Base-by-base conservation (phyloP, 2,329 filamentous ascomycete species). In the Pseudohalonectria lignicola region DNA sequence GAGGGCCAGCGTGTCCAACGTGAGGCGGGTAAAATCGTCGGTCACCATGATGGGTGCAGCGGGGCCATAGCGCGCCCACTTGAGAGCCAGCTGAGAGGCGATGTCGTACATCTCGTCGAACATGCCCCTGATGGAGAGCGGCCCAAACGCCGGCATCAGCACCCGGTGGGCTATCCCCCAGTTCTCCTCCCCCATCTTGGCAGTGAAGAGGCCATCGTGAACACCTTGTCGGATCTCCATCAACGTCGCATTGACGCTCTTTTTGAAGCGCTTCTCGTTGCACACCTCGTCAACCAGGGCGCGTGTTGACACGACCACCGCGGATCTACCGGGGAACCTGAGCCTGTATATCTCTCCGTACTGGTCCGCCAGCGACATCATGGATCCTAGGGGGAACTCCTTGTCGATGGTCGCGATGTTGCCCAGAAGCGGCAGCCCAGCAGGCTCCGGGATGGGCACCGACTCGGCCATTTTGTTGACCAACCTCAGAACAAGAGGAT, bases 1-100 rank as follows among this genome's bases (percentile, higher is more conserved):
- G 3, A 87, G 66, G 2, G 78, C 79, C 8, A 87, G 67, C 0
- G 80, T 82, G 51, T 87, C 82, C 3, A 87, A 67, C 0, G 82
- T 76, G 23, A 86, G 60, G n/a, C 81, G 70, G 3, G 81, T 84
- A 44, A 84, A 83, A 53, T 85, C 79, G 10, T 19, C 16, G 1
- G 35, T 29, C 26, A 31, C 16, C 16, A 31, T 19, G 28, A 31
- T 29, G 7, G 15, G 17, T 10, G 30, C 25, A 17, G 21, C 15
- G 18, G 17, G 17, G 4, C 35, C 35, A 15, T 37, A 29, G 13
- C 35, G 26, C 7, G 35, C 35, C 35, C 35, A 37, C n/a, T 37
- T 37, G 2, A 37, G 35, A 6, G 17, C 20, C 18, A 31, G 19
- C 35, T 37, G 35, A 12, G 20, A 17, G 16, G 26, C 35, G 26